Conservation (phyloP, 2,329 filamentous ascomycete species). For the Aspergillus brasiliensis region DNA sequence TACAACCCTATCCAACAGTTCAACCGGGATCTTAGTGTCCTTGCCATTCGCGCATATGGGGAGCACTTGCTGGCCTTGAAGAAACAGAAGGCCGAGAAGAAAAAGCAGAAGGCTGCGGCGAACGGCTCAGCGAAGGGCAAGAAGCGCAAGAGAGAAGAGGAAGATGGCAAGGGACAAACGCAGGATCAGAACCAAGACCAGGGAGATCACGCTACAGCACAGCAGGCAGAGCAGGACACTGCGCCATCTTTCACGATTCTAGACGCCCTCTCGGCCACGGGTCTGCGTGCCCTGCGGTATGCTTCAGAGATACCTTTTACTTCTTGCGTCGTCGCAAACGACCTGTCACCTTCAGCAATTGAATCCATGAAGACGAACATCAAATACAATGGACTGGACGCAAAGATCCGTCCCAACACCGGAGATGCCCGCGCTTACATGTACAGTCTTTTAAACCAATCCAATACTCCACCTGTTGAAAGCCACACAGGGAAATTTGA, state of each 20-base stretch:
- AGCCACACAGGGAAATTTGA: constrained; percentile 67
- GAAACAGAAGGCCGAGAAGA: constrained; percentile 51
- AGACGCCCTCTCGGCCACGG: constrained; percentile 91
- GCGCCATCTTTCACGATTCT: constrained; percentile 73
- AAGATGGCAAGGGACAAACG: constrained; percentile 21
- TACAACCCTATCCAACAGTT: constrained; percentile 99
- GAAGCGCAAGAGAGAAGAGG: constrained; percentile 41
- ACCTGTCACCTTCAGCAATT: constrained; percentile 76
- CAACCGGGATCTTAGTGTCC: constrained; percentile 90
- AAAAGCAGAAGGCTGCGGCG: constrained; percentile 36
- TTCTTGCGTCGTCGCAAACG: constrained; percentile 84
- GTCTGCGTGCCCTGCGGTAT: constrained; percentile 86
- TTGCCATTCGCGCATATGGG: constrained; percentile 87
- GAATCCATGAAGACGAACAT: constrained; percentile 83
- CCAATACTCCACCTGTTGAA: constrained; percentile 39
- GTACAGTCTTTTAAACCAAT: constrained; percentile 67
- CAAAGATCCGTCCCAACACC: constrained; percentile 71
- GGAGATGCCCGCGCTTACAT: constrained; percentile 89
- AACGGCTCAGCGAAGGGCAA: constrained; percentile 39
- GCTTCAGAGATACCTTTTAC: constrained; percentile 85
- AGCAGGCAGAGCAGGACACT: constrained; percentile 34
- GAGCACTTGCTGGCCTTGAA: constrained; percentile 63
- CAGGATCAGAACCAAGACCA: constrained; percentile 23
- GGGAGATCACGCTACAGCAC: constrained; percentile 14
- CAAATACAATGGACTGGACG: constrained; percentile 73